Evolutionary conservation across 345 rosid species (phyloP).

Genomic region (Melaleuca quinquenervia): DNA sequence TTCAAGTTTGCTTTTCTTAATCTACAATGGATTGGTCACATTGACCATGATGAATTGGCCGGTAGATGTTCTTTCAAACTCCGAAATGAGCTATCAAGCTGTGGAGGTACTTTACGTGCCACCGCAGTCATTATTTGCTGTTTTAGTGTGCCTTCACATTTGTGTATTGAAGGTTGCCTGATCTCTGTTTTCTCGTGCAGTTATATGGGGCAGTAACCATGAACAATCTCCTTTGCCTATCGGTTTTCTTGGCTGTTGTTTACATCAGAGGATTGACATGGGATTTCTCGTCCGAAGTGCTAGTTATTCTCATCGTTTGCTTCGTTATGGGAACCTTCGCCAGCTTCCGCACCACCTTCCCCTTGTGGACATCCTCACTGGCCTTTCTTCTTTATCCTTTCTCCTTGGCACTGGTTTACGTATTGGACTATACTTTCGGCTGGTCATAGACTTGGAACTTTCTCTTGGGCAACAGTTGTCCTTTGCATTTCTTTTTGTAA

Average conservation of each 20-base stretch:
- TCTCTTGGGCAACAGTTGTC: background rate
- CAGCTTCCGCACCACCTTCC: constrained; percentile 84
- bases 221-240: constrained; percentile 84
- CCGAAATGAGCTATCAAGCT: background rate
- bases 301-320: constrained; percentile 76
- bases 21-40: background rate
- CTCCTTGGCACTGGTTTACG: constrained; percentile 76
- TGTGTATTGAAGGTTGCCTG: background rate
- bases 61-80: background rate
- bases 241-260: constrained; percentile 87
- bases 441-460: constrained; percentile 56
- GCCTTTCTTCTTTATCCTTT: constrained; percentile 76
- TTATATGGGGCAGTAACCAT: constrained; percentile 86
- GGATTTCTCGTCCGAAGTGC: constrained; percentile 96
- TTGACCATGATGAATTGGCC: background rate
- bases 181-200: constrained; percentile 29
- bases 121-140: background rate
- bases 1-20: background rate
- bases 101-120: background rate
- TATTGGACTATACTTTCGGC: constrained; percentile 69
- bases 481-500: background rate
- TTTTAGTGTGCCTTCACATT: background rate
- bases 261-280: constrained; percentile 69
- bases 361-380: constrained; percentile 72
- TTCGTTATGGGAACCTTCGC: constrained; percentile 70